phyloP scores from a whole-genome alignment of 2,329 filamentous ascomycete species.

The Fonsecaea nubica region DNA sequence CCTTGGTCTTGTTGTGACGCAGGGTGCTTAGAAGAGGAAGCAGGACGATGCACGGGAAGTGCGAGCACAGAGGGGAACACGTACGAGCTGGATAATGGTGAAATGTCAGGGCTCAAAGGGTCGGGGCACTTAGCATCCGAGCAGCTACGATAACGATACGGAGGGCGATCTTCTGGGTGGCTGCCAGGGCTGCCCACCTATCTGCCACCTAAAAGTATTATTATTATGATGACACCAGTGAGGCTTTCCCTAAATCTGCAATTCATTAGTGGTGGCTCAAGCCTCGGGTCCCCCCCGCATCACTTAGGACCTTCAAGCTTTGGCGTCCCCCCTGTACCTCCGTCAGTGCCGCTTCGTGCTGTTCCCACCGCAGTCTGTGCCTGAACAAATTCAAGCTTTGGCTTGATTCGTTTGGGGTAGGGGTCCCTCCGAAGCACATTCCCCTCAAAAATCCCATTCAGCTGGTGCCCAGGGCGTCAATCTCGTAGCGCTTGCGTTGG shows the following conservation, averaged over 20 bases:
- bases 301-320: background rate
- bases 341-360: background rate
- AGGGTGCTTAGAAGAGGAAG: slow-evolving; percentile 20
- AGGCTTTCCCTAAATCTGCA: slow-evolving; percentile 5
- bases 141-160: slow-evolving; percentile 25
- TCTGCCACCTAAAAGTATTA: background rate
- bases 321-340: background rate
- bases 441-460: background rate
- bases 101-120: background rate
- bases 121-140: background rate
- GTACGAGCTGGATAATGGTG: slow-evolving; percentile 2
- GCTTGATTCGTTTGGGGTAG: slow-evolving; percentile 1
- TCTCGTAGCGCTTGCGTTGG: slow-evolving; percentile 1
- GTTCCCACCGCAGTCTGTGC: background rate
- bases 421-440: background rate
- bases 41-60: slow-evolving; percentile 11
- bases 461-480: slow-evolving; percentile 3
- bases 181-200: background rate
- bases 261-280: slow-evolving; percentile 2
- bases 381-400: slow-evolving; percentile 9
- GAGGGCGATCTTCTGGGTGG: slow-evolving; percentile 3
- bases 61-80: slow-evolving; percentile 12
- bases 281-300: background rate
- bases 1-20: slow-evolving; percentile 13
- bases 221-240: background rate